Evolutionary conservation across 2,329 filamentous ascomycete genomes (phyloP).

Genomic region (Exophiala alcalophila): DNA sequence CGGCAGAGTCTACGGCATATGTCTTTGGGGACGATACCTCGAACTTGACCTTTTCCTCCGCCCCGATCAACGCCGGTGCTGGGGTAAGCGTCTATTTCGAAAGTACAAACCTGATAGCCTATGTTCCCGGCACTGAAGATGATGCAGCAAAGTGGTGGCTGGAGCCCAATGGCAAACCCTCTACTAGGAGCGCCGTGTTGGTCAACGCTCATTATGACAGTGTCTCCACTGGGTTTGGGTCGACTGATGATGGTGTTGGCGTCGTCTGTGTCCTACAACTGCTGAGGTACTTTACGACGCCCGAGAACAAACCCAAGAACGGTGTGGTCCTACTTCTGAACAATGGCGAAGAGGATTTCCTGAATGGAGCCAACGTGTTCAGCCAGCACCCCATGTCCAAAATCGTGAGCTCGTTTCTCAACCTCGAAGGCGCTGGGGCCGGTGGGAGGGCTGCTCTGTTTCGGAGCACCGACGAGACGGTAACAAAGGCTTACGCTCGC

Average conservation of each 20-base stretch:
- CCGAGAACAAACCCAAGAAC: conserved; percentile 68
- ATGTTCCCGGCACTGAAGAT: conserved; percentile 79
- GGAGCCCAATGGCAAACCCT: conserved; percentile 46
- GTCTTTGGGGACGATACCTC: conserved; percentile 76
- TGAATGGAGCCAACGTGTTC: conserved; percentile 84
- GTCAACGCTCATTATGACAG: conserved; percentile 96
- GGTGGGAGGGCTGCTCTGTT: conserved; percentile 86
- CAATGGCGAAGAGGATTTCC: conserved; percentile 90
- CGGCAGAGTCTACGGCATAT: conserved; percentile 45
- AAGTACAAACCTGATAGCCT: conserved; percentile 86
- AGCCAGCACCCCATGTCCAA: conserved; percentile 75
- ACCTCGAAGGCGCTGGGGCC: conserved; percentile 90
- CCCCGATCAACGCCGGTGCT: conserved; percentile 39
- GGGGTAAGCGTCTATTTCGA: conserved; percentile 73
- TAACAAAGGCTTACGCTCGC: conserved; percentile 73
- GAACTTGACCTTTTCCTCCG: conserved; percentile 69
- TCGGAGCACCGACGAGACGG: conserved; percentile 80
- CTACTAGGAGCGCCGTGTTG: conserved; percentile 71
- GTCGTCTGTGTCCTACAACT: conserved; percentile 84
- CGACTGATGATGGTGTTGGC: conserved; percentile 90
- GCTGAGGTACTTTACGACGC: conserved; percentile 76
- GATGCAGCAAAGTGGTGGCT: conserved; percentile 72
- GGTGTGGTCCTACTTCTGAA: conserved; percentile 86
- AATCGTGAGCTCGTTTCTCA: conserved; percentile 83
- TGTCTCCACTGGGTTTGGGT: conserved; percentile 86